Conservation (phyloP, 768 basidiomycete species). For the Suillus subluteus region DNA sequence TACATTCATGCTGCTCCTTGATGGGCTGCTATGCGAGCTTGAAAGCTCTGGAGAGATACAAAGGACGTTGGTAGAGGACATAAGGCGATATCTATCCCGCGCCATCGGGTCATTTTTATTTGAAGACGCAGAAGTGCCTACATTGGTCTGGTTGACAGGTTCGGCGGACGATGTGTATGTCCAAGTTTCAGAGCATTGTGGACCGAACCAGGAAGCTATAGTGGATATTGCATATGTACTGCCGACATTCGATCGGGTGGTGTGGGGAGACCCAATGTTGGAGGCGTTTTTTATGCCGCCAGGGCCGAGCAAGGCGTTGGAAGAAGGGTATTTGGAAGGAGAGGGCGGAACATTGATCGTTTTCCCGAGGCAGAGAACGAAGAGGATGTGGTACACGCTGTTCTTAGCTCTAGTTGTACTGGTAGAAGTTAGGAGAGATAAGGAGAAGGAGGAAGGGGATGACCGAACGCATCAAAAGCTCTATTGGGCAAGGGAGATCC, state of each 20-base stretch:
- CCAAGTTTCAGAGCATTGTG: conserved; percentile 32
- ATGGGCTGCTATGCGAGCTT: conserved; percentile 50
- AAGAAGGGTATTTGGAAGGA: conserved; percentile 57
- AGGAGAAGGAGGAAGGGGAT: conserved; percentile 20
- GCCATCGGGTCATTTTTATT: conserved; percentile 79
- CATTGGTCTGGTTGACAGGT: conserved; percentile 65
- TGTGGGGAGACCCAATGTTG: conserved; percentile 80
- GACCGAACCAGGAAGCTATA: conserved; percentile 17
- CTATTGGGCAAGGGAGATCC: conserved; percentile 44
- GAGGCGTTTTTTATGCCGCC: conserved; percentile 63
- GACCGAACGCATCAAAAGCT: conserved; percentile 29
- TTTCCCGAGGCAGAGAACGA: conserved; percentile 72
- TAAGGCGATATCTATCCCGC: conserved; percentile 58
- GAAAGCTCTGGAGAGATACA: conserved; percentile 25
- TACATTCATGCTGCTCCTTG: conserved; percentile 63
- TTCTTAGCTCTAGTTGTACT: conserved; percentile 61
- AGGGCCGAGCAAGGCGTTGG: conserved; percentile 51
- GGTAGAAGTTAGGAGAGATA: conserved; percentile 41
- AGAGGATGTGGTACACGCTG: conserved; percentile 75
- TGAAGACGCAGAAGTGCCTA: conserved; percentile 75
- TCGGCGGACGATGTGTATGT: conserved; percentile 62
- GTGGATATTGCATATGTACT: conserved; percentile 36
- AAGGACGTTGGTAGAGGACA: conserved; percentile 42
- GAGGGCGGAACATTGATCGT: conserved; percentile 53
- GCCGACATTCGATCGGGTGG: conserved; percentile 53